Evolutionary conservation across 352 stramenopile genomes (phyloP).

Genomic region (Globisporangium recalcitrans): DNA sequence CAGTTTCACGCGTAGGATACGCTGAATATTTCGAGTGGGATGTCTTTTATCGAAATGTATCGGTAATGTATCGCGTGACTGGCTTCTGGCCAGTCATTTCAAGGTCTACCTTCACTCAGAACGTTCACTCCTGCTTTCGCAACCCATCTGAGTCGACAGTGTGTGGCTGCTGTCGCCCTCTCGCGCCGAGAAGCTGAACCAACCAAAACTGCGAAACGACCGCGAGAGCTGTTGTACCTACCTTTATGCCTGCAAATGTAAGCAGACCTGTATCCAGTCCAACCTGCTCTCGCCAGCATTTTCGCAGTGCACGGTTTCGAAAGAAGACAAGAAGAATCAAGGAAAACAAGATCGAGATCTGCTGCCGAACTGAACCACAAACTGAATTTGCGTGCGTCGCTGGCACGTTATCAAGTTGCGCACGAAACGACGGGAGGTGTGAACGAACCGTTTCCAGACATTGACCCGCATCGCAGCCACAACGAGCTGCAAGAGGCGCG

Average conservation of each 20-base stretch:
- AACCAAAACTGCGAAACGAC: conserved; percentile 14
- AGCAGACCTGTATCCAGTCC: not conserved
- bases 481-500: no score
- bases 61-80: conserved; percentile 1
- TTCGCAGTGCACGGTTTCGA: not conserved
- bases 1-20: conserved; percentile 5
- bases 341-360: not conserved
- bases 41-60: not conserved
- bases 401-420: not conserved
- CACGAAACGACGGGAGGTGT: not conserved
- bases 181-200: conserved; percentile 13
- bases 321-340: not conserved
- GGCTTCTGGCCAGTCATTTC: conserved; percentile 10
- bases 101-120: not conserved
- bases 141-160: conserved; percentile 15
- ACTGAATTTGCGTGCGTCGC: not conserved
- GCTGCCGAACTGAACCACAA: no score
- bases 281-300: not conserved
- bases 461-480: no score
- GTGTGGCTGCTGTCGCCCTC: conserved; percentile 12
- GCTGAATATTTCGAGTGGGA: not conserved
- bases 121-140: not conserved
- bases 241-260: conserved; percentile 9
- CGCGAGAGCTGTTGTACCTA: conserved; percentile 3
- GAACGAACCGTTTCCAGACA: no score